These are phyloP conservation scores for Hymenoscyphus albidus DNA, from an alignment of 2,329 filamentous ascomycete genomes.

Conservation along the genomic window DNA sequence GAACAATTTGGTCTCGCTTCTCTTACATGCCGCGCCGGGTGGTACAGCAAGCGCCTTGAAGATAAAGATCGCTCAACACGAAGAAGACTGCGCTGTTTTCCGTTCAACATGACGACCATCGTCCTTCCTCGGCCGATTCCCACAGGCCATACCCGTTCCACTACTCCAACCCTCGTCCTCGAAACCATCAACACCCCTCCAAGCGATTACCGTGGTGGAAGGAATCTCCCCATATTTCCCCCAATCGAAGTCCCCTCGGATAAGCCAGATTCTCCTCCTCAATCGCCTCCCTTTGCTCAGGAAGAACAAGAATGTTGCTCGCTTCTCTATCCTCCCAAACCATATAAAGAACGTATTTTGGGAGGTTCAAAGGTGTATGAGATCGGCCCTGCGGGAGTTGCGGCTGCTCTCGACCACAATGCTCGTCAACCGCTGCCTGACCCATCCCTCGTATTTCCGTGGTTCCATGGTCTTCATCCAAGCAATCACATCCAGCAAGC, in stretches of 20 bases:
- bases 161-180: slow-evolving; percentile 50
- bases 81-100: not conserved
- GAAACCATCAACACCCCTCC: slow-evolving; percentile 47
- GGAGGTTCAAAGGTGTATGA: slow-evolving; percentile 62
- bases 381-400: slow-evolving; percentile 65
- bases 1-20: not conserved
- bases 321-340: slow-evolving; percentile 69
- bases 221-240: slow-evolving; percentile 81
- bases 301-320: slow-evolving; percentile 58
- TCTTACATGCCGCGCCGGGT: slow-evolving; percentile 6
- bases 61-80: not conserved
- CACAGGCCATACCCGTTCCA: slow-evolving; percentile 37
- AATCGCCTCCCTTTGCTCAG: slow-evolving; percentile 59
- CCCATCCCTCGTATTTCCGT: slow-evolving; percentile 85
- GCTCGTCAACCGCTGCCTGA: slow-evolving; percentile 79
- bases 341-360: slow-evolving; percentile 51
- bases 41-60: slow-evolving; percentile 1
- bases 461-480: slow-evolving; percentile 89
- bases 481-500: slow-evolving; percentile 84
- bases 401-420: slow-evolving; percentile 69
- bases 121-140: slow-evolving; percentile 33
- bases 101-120: slow-evolving; percentile 33
- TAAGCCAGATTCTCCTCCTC: slow-evolving; percentile 58
- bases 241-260: slow-evolving; percentile 62
- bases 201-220: slow-evolving; percentile 48